Evolutionary conservation across 108 stramenopile genomes (phyloP).

Genomic region (Bacterosira constricta): DNA sequence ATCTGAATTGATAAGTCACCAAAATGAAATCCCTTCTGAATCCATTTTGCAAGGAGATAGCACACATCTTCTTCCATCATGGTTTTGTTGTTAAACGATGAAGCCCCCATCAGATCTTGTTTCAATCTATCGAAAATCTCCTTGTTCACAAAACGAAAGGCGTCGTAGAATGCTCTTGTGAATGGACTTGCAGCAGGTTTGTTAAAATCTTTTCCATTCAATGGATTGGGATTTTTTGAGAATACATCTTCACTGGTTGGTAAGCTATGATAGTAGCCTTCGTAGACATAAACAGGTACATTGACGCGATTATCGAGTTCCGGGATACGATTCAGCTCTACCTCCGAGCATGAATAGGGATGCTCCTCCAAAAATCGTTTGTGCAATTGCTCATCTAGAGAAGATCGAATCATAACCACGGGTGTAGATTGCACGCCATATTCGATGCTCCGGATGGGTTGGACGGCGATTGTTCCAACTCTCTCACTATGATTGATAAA

Average conservation of each 20-base stretch:
- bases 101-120: constrained; percentile 14
- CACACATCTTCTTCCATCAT: constrained; percentile 24
- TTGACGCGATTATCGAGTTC: constrained; percentile 36
- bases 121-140: constrained; percentile 19
- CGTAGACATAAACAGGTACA: constrained; percentile 26
- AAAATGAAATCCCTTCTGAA: constrained; percentile 29
- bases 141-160: constrained; percentile 23
- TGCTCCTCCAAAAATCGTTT: constrained; percentile 26
- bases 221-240: constrained; percentile 34
- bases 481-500: not conserved
- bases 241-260: constrained; percentile 13
- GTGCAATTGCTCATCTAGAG: constrained; percentile 18
- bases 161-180: constrained; percentile 32
- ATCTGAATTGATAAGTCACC: constrained; percentile 38
- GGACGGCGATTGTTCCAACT: constrained; percentile 2
- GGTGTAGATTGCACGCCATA: constrained; percentile 32
- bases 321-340: constrained; percentile 16
- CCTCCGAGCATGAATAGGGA: constrained; percentile 26
- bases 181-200: constrained; percentile 27
- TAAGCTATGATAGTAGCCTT: constrained; percentile 34
- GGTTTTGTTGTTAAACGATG: not conserved
- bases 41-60: constrained; percentile 26
- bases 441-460: constrained; percentile 13
- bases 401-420: constrained; percentile 30
- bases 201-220: constrained; percentile 29